These are phyloP conservation scores for Phellinidium pouzarii DNA, from an alignment of 1,284 basidiomycete genomes.

Conservation along the genomic window DNA sequence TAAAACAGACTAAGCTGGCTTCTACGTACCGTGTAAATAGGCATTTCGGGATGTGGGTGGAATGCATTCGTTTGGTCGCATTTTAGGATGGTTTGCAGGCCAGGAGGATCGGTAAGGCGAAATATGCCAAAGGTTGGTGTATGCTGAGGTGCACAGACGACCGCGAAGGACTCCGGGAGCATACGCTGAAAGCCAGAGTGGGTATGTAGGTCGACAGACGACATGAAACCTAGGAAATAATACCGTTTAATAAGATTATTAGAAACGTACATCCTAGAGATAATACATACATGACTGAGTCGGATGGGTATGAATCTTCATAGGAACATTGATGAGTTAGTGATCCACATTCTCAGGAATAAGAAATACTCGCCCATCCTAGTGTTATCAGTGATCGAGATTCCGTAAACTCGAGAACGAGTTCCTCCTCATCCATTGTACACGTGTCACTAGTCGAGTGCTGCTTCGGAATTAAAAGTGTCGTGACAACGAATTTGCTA, in stretches of 20 bases:
- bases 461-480: conserved; percentile 77
- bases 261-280: not conserved
- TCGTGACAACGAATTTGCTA: conserved; percentile 63
- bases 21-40: conserved; percentile 70
- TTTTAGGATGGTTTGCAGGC: conserved; percentile 59
- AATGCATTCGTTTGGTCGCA: conserved; percentile 72
- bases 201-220: conserved; percentile 83
- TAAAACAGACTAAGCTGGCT: not conserved
- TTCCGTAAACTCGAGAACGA: conserved; percentile 79
- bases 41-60: conserved; percentile 75
- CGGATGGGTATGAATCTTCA: conserved; percentile 86
- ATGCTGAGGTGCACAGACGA: conserved; percentile 80
- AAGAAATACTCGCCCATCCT: conserved; percentile 64
- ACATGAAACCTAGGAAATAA: conserved; percentile 64
- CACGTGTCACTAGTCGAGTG: conserved; percentile 82
- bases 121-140: conserved; percentile 82
- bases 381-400: conserved; percentile 72
- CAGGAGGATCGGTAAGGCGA: conserved; percentile 79
- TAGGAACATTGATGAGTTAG: conserved; percentile 7
- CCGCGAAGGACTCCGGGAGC: conserved; percentile 85
- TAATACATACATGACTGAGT: conserved; percentile 71
- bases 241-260: conserved; percentile 2
- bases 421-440: conserved; percentile 82
- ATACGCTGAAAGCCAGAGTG: conserved; percentile 82
- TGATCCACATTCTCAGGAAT: not conserved